Evolutionary conservation across 164 flowering plant species (phyloP).

Genomic region (Sextonia rubra): DNA sequence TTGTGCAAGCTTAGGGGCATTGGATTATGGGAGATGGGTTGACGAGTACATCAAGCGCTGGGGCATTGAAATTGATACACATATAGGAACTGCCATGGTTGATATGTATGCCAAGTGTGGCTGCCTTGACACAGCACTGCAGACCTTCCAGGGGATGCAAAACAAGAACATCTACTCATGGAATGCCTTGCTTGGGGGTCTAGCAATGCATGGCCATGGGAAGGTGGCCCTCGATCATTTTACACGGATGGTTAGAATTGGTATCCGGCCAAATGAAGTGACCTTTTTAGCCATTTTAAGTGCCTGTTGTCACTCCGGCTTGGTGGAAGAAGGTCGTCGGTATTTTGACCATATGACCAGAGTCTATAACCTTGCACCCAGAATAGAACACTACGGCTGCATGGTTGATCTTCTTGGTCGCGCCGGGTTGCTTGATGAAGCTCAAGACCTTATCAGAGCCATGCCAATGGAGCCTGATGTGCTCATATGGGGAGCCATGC

Average conservation of each 20-base stretch:
- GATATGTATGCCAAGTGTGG: constrained; percentile 71
- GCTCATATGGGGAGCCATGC: constrained; percentile 50
- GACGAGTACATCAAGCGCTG: constrained; percentile 35
- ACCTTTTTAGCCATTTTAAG: constrained; percentile 49
- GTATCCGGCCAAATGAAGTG: constrained; percentile 40
- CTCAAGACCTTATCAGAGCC: constrained; percentile 26
- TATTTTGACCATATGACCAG: constrained; percentile 32
- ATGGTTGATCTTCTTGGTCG: constrained; percentile 54
- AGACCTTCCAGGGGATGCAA: constrained; percentile 23
- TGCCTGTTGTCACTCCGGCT: constrained; percentile 57
- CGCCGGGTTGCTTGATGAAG: constrained; percentile 47
- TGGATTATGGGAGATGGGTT: constrained; percentile 49
- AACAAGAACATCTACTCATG: constrained; percentile 33
- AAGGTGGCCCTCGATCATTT: constrained; percentile 31
- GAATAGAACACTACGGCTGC: constrained; percentile 55
- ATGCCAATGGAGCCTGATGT: constrained; percentile 55
- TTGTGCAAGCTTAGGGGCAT: constrained; percentile 49
- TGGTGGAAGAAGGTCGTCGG: constrained; percentile 42
- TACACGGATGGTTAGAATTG: constrained; percentile 26
- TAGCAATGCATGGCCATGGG: constrained; percentile 55
- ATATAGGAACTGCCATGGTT: constrained; percentile 47
- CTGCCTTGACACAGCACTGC: constrained; percentile 37
- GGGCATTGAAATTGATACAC: constrained; percentile 37
- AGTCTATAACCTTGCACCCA: constrained; percentile 26
- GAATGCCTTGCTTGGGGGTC: constrained; percentile 49